Evolutionary conservation across 1,284 basidiomycete genomes (phyloP), one percentile per base, ranked within the genome.

Genomic region (Bjerkandera adusta): DNA sequence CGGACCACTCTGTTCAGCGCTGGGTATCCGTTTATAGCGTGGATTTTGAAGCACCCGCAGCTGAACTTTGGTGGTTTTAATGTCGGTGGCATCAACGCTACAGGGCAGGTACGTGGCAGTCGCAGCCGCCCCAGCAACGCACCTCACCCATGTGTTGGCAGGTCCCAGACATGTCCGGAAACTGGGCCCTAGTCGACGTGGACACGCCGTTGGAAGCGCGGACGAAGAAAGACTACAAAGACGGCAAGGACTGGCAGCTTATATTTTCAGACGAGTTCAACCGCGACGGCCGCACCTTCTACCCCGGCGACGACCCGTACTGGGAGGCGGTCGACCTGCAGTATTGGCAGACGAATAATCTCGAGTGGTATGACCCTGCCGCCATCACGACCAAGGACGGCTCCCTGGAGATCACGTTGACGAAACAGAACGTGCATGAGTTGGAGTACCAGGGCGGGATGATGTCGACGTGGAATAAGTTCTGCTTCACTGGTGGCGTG

Each of bases 11-110:
- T 37, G 26, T 32, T 13, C 48, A 88, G 85, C 58, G 89, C 82
- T 16, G 91, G 86, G 21, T 95, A 89, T 60, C 92, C 92, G 12
- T 66, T 95, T 48, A 76, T 89, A 57, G 74, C 78, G 6, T 84
- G 81, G 60, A 82, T 89, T 58, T 80, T 75, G 4, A 63, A 67
- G 30, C 66, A 70, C 21, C 54, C 60, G 8, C 69, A 68, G 18
- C n/a, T n/a, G n/a, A n/a, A n/a, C n/a, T n/a, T n/a, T n/a, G n/a
- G n/a, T n/a, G n/a, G n/a, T n/a, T n/a, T n/a, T n/a, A n/a, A n/a
- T n/a, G n/a, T n/a, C n/a, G n/a, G n/a, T n/a, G n/a, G n/a, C n/a
- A n/a, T n/a, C n/a, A n/a, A n/a, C n/a, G n/a, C n/a, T n/a, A n/a
- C n/a, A n/a, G n/a, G n/a, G n/a, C n/a, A n/a, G n/a, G n/a, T n/a